Base-by-base conservation (phyloP, 140 eudicot genomes). In the Oenanthe javanica region DNA sequence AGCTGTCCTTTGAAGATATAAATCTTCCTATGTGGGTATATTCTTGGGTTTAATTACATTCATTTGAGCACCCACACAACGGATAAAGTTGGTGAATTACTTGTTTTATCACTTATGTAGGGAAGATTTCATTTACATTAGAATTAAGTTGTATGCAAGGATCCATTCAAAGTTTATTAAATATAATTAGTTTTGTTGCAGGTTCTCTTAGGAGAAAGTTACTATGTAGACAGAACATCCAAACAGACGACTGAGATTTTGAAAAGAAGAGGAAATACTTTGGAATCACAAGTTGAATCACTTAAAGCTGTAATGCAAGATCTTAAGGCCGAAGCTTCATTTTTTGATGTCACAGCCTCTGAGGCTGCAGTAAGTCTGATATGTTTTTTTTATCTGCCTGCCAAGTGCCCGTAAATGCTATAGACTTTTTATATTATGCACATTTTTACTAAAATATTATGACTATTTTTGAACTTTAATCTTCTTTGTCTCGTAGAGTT, bases 161-260 rank as follows among this genome's bases (percentile, higher is more conserved):
- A 78, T 36, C 23, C 48, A 1, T 72, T 80, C 21, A 48, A 83
- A 25, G 72, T 57, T 83, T 76, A 83, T 21, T 73, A 69, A 76
- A 38, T 77, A 75, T 57, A 42, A 77, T 69, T 45, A 72, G 55
- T 80, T 69, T 57, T 46, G 46, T 7, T 85, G 75, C 86, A 94
- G 98, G 98, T 94, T 75, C 90, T 94, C 31, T 59, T 94, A 57
- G 98, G 98, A 69, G 99, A 90, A 86, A 91, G 92, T 64, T 89
- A 94, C 82, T 92, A 87, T 63, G 97, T 93, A 36, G 97, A 92
- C 46, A 90, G 99, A 88, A 89, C 99, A 79, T 83, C 97, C 31
- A 94, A 92, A 79, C 99, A 94, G 83, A 90, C 99, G 52, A 67
- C 84, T 75, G 99, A 94, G 82, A 92, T 94, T 78, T 81, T 94